Base-by-base conservation (phyloP, 768 basidiomycete species). In the Jaapia argillacea region DNA sequence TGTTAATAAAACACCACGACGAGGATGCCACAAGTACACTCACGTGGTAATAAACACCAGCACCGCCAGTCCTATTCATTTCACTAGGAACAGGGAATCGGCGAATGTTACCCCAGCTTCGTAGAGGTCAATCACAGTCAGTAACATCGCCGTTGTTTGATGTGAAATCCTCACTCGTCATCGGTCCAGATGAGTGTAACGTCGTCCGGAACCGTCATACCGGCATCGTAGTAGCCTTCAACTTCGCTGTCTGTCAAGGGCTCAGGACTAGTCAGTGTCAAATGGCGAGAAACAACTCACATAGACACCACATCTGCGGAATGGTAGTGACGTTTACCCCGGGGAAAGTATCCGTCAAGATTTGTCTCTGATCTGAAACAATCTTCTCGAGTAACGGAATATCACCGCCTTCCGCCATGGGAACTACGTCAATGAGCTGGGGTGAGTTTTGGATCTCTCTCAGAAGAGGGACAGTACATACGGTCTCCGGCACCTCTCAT, bases 11-110 rank as follows among this genome's bases (percentile, higher is more conserved):
- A 16, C 16, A 10, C 10, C 10, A 33, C 28, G 10, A 79, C 65
- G 79, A 21, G 20, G 37, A 22, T 7, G 37, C 10, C 20, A 54
- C 14, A 46, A 39, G 27, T 5, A 36, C 7, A 21, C 67, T 45
- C 47, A 74, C 75, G 55, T 80, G 78, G 52, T 80, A 85, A 56
- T 83, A 85, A 4, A 82, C 72, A 27, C 81, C 83, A 23, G 80
- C 75, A 33, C 83, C 80, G 39, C 80, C 83, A 4, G 71, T 73
- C 41, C 80, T 67, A 51, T 75, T 75, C 13, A 75, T 66, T 52
- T 81, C 78, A 13, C 62, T 63, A 4, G 60, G 55, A 5, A 71
- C 52, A 1, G 78, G 78, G 50, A 73, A 75, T 18, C 82, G 72
- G 25, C 79, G 75, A 40, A 85, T 68, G 53, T 84, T 84, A 3